Evolutionary conservation across 768 basidiomycete genomes (phyloP).

Genomic region (Boletus subparvulus): DNA sequence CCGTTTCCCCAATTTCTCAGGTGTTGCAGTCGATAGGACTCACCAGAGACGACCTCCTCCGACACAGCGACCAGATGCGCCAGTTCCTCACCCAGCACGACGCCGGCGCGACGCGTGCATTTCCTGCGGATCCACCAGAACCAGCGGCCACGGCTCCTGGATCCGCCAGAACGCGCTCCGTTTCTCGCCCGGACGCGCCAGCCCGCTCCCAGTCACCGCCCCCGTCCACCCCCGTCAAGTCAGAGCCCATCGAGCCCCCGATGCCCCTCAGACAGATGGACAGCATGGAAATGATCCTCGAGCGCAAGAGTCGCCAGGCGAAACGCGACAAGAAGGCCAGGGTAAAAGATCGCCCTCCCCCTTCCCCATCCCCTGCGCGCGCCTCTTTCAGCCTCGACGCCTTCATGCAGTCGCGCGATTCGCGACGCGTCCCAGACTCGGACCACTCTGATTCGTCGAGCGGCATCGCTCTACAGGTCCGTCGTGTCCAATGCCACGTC

Average conservation of each 20-base stretch:
- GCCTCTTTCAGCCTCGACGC: constrained; percentile 46
- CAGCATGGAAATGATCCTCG: constrained; percentile 76
- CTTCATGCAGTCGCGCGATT: constrained; percentile 59
- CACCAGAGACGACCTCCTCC: constrained; percentile 71
- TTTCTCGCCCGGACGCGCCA: constrained; percentile 52
- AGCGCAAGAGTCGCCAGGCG: constrained; percentile 60
- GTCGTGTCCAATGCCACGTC: constrained; percentile 27
- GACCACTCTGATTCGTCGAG: constrained; percentile 33
- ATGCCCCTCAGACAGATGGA: constrained; percentile 59
- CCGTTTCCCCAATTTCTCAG: constrained; percentile 67
- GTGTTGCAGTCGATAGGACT: constrained; percentile 70
- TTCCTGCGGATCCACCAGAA: constrained; percentile 35
- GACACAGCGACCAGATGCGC: constrained; percentile 78
- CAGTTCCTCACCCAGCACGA: constrained; percentile 65
- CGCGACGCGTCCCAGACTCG: constrained; percentile 36
- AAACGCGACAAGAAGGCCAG: constrained; percentile 49
- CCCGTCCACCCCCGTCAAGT: constrained; percentile 62
- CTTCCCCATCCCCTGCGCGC: constrained; percentile 54
- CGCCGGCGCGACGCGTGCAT: constrained; percentile 45
- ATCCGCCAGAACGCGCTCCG: constrained; percentile 43
- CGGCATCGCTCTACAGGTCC: constrained; percentile 39
- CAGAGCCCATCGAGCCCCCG: constrained; percentile 52
- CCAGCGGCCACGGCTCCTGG: constrained; percentile 38
- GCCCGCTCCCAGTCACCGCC: constrained; percentile 36
- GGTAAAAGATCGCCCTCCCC: constrained; percentile 50